Conservation (phyloP, 805 yeast genomes). For the Lachancea meyersii region DNA sequence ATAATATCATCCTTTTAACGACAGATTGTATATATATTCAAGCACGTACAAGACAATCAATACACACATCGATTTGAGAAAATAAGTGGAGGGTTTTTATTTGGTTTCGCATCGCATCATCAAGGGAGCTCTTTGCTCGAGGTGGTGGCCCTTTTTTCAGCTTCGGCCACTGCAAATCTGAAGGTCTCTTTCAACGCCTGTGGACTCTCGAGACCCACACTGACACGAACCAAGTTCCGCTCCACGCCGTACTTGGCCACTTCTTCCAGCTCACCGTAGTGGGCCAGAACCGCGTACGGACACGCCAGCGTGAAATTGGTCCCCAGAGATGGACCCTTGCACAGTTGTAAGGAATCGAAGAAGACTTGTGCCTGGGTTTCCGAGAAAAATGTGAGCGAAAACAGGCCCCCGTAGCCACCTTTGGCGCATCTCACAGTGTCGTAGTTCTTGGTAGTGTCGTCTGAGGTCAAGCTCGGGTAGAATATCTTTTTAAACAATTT, state of each 20-base stretch:
- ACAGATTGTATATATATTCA: slow-evolving; percentile 9
- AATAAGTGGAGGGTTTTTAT: neutral
- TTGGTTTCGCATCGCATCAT: neutral
- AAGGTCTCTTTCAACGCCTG: slow-evolving; percentile 48
- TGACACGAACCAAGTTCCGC: slow-evolving; percentile 65
- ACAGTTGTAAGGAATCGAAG: slow-evolving; percentile 47
- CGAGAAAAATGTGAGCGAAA: slow-evolving; percentile 64
- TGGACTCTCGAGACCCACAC: slow-evolving; percentile 78
- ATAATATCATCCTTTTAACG: slow-evolving; percentile 3
- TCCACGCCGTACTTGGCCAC: slow-evolving; percentile 81
- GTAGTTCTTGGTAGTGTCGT: slow-evolving; percentile 54
- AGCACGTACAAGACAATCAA: slow-evolving; percentile 5
- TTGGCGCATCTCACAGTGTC: slow-evolving; percentile 52
- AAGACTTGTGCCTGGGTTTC: slow-evolving; percentile 61
- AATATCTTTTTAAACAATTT: slow-evolving; percentile 54
- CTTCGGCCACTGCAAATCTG: slow-evolving; percentile 44
- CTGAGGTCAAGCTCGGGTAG: slow-evolving; percentile 56
- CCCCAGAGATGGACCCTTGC: slow-evolving; percentile 86
- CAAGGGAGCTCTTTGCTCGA: neutral
- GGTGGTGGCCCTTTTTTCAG: no score
- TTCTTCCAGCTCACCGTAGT: slow-evolving; percentile 73
- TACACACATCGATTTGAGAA: neutral
- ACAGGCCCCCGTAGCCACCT: slow-evolving; percentile 88
- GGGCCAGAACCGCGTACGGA: slow-evolving; percentile 85
- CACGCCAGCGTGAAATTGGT: slow-evolving; percentile 78